These are phyloP conservation scores for Hypoxylon cercidicola DNA, from an alignment of 495 filamentous ascomycete species.

Conservation along the genomic window DNA sequence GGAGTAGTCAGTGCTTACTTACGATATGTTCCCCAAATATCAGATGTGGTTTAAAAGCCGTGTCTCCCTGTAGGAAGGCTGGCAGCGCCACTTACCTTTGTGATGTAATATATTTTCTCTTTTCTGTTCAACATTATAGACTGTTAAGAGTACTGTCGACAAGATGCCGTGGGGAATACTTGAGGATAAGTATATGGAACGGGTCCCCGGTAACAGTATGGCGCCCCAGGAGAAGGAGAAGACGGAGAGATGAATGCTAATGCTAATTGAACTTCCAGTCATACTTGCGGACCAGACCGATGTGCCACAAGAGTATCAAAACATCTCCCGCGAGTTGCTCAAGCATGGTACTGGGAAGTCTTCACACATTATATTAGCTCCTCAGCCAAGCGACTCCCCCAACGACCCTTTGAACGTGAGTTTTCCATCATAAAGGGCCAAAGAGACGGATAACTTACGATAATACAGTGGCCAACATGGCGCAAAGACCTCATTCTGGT, in stretches of 20 bases:
- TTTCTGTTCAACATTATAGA: slow-evolving; percentile 1
- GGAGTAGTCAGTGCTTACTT: slow-evolving; percentile 33
- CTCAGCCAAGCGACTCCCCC: slow-evolving; percentile 64
- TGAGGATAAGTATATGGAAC: slow-evolving; percentile 48
- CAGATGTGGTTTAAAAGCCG: slow-evolving; percentile 23
- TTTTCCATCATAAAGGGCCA: not conserved
- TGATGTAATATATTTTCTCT: not conserved
- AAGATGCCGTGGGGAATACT: slow-evolving; percentile 48
- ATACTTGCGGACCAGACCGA: slow-evolving; percentile 58
- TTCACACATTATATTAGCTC: slow-evolving; percentile 61
- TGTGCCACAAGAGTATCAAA: slow-evolving; percentile 54
- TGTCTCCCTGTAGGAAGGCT: not conserved
- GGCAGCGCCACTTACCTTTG: slow-evolving; percentile 5
- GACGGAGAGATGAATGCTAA: slow-evolving; percentile 16
- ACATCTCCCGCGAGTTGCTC: slow-evolving; percentile 53
- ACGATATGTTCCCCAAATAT: slow-evolving; percentile 21
- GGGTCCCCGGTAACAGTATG: slow-evolving; percentile 63
- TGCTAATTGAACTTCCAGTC: slow-evolving; percentile 44
- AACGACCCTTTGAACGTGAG: slow-evolving; percentile 65
- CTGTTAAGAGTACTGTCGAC: slow-evolving; percentile 3
- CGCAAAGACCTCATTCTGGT: slow-evolving; percentile 64
- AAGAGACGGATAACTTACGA: slow-evolving; percentile 29
- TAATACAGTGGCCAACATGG: slow-evolving; percentile 60
- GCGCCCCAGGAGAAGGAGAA: slow-evolving; percentile 3
- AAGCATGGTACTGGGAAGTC: slow-evolving; percentile 62